Conservation (phyloP, 2,329 filamentous ascomycete species). For the Didymellaceae sp. region DNA sequence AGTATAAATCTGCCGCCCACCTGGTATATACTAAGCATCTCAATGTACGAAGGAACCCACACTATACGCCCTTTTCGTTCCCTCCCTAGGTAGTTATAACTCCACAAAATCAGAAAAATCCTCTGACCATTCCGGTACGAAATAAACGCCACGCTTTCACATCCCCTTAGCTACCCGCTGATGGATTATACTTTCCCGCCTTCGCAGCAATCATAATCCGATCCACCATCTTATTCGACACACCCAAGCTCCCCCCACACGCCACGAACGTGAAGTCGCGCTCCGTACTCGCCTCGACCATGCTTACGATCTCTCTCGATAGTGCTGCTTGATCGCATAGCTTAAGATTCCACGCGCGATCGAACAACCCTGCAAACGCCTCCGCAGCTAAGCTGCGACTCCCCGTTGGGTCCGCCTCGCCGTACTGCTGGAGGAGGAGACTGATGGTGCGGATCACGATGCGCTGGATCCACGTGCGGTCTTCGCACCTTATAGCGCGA, state of each 20-base stretch:
- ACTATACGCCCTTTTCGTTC: no score
- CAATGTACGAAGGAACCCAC: no score
- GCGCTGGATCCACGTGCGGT: slow-evolving; percentile 11
- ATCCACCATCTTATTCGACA: slow-evolving; percentile 11
- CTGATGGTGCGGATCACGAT: slow-evolving; percentile 10
- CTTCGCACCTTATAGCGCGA: slow-evolving; percentile 13
- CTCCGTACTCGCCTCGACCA: slow-evolving; percentile 11
- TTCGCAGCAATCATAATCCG: slow-evolving; percentile 6
- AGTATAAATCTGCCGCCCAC: no score
- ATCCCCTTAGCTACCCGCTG: no score
- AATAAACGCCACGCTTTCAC: no score
- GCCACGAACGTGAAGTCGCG: slow-evolving; percentile 16
- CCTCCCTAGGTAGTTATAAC: no score
- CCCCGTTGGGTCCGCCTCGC: not conserved
- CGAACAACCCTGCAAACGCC: slow-evolving; percentile 9
- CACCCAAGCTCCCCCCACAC: slow-evolving; percentile 11
- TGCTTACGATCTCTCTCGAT: no score
- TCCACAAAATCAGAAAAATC: no score
- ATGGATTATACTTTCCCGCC: no score
- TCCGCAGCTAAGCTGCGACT: slow-evolving; percentile 7
- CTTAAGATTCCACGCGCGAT: slow-evolving; percentile 13
- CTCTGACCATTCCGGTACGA: no score
- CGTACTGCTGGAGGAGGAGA: slow-evolving; percentile 2
- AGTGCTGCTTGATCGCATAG: slow-evolving; percentile 6
- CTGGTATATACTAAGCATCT: no score